Conservation (phyloP, 2,329 filamentous ascomycete species). For the Fonsecaea pugnacius region DNA sequence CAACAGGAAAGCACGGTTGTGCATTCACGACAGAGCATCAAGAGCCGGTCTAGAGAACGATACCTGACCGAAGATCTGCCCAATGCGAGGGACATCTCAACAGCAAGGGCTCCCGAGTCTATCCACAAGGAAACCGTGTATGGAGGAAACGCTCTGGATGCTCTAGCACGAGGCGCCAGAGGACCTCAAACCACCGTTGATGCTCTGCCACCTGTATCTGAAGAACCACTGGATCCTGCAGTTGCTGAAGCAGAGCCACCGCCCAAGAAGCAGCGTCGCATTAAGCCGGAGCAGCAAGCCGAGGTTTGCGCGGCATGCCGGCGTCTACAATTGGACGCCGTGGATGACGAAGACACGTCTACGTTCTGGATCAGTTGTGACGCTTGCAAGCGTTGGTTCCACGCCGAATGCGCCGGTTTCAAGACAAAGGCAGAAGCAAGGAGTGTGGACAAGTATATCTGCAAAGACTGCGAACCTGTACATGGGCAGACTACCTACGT, state of each 20-base stretch:
- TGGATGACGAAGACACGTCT: slow-evolving; percentile 54
- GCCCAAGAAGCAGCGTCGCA: slow-evolving; percentile 26
- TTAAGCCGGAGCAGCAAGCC: slow-evolving; percentile 29
- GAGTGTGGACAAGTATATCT: slow-evolving; percentile 71
- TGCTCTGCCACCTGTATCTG: slow-evolving; percentile 1
- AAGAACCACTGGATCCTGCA: slow-evolving; percentile 10
- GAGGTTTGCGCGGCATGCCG: slow-evolving; percentile 60
- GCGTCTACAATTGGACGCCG: slow-evolving; percentile 56
- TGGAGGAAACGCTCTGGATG: neutral
- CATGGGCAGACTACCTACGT: slow-evolving; percentile 69
- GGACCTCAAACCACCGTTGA: neutral
- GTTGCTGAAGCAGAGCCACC: slow-evolving; percentile 9
- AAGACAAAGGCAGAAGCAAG: slow-evolving; percentile 66
- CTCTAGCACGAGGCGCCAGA: neutral
- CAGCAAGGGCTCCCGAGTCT: neutral
- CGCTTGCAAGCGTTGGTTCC: slow-evolving; percentile 70
- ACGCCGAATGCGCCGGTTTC: slow-evolving; percentile 69
- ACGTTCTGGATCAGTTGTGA: slow-evolving; percentile 68
- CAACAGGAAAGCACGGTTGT: slow-evolving; percentile 3
- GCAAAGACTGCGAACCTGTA: slow-evolving; percentile 61
- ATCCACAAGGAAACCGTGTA: neutral
- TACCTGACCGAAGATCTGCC: neutral
- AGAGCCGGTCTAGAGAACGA: slow-evolving; percentile 2
- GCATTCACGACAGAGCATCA: slow-evolving; percentile 13
- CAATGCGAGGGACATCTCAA: neutral